Base-by-base conservation (phyloP, 306 rosid species). In the Mimosa bimucronata region DNA sequence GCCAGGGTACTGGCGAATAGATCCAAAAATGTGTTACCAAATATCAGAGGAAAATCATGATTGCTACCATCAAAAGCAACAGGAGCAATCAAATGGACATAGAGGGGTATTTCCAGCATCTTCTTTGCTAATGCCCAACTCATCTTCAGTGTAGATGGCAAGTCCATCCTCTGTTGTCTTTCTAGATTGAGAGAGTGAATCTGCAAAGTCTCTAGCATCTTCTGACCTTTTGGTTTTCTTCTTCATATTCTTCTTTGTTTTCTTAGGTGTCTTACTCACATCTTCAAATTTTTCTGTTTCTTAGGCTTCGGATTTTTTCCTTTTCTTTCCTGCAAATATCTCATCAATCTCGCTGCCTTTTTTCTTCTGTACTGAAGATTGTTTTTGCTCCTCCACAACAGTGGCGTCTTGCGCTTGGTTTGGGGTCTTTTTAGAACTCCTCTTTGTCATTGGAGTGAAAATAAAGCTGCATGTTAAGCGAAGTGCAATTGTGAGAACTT, bases 71-170 rank as follows among this genome's bases (percentile, higher is more conserved):
- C 82, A 91, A 76, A 90, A 94, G 90, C 97, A 94, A 80, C 97
- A 94, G 65, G 90, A 83, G 68, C 98, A 94, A 84, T 94, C 97
- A 83, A 94, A 94, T 55, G 98, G 98, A 75, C 95, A 94, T 37
- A 91, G 90, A 2, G 90, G 84, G 9, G 98, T 94, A 80, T 64
- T 82, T 80, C 98, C 98, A 57, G 91, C 97, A 78, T 89, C 91
- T 9, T 76, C 78, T 7, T 80, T 91, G 79, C 26, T 66, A 73
- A 90, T 29, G 62, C 92, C 81, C 85, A 94, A 81, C 78, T 92
- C 97, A 42, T 94, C 96, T 82, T 92, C 96, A 3, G 89, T 81
- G 84, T 84, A 94, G 66, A 94, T 30, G 28, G 83, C 7, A 61
- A 94, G 69, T 5, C 97, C 97, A 73, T 93, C 97, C 37, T 74